Percentiles rank a stretch among this genome's conserved stretches.
phyloP scores from a whole-genome alignment of 441 rosid genomes.

The Pelargonium citronellum region DNA sequence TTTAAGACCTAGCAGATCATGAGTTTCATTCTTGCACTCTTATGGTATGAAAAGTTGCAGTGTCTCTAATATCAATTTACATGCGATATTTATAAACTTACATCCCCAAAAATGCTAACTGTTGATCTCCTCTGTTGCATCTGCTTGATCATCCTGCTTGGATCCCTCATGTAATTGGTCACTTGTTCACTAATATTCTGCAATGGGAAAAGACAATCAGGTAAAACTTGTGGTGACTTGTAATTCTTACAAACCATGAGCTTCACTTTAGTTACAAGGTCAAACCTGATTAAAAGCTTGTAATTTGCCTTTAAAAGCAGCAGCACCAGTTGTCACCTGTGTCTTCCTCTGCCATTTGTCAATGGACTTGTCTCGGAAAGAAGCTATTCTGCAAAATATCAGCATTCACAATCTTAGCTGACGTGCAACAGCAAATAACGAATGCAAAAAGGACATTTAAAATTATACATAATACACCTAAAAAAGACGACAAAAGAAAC shows the following conservation, averaged over 20 bases:
- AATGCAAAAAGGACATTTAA: not conserved
- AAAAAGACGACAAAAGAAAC: not conserved
- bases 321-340: constrained; percentile 78
- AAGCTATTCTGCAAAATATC: constrained; percentile 49
- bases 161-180: constrained; percentile 84
- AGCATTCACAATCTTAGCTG: constrained; percentile 19
- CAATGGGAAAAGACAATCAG: constrained; percentile 16
- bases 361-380: constrained; percentile 78
- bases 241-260: constrained; percentile 5
- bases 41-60: not conserved
- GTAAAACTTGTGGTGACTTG: constrained; percentile 18
- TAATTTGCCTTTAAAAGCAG: constrained; percentile 72
- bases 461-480: no score
- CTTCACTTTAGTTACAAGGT: constrained; percentile 8
- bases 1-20: not conserved
- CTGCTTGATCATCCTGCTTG: constrained; percentile 89
- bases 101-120: constrained; percentile 57
- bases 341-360: constrained; percentile 96
- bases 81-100: constrained; percentile 35
- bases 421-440: not conserved
- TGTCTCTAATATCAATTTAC: not conserved
- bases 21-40: constrained; percentile 3
- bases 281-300: constrained; percentile 95
- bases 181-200: constrained; percentile 94
- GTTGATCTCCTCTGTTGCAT: constrained; percentile 78